These are phyloP conservation scores for Candida xiaguanensis DNA, from an alignment of 805 yeast genomes.

Conservation along the genomic window DNA sequence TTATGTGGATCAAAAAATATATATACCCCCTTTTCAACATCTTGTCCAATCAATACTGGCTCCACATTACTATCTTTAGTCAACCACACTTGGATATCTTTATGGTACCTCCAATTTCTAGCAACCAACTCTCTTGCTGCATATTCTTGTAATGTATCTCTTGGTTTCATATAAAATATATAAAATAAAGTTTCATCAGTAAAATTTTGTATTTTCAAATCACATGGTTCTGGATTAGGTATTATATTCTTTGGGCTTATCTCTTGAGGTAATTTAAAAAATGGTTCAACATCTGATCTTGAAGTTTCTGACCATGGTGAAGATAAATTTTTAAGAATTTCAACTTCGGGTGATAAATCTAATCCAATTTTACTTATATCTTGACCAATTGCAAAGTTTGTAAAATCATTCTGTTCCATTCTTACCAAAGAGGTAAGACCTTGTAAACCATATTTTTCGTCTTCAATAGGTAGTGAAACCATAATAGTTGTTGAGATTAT, in stretches of 20 bases:
- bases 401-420: constrained; percentile 60
- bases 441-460: constrained; percentile 55
- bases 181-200: constrained; percentile 92
- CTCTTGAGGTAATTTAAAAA: constrained; percentile 57
- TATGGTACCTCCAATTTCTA: constrained; percentile 96
- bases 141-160: constrained; percentile 88
- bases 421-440: constrained; percentile 59
- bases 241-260: constrained; percentile 29
- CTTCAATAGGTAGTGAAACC: constrained; percentile 23
- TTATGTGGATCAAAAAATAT: constrained; percentile 92
- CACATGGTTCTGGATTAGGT: constrained; percentile 42
- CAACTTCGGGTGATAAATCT: constrained; percentile 46
- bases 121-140: constrained; percentile 88
- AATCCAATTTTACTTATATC: constrained; percentile 68
- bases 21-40: constrained; percentile 89
- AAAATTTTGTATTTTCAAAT: constrained; percentile 54
- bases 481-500: background rate
- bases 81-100: constrained; percentile 92
- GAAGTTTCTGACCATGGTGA: constrained; percentile 96
- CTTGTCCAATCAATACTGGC: constrained; percentile 74
- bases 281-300: constrained; percentile 86
- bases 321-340: constrained; percentile 63
- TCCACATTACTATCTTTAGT: constrained; percentile 90
- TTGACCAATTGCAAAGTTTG: constrained; percentile 68
- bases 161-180: constrained; percentile 89